A percentile compares a stretch with the other conserved stretches of the same genome.
Conservation (phyloP, 495 filamentous ascomycete genomes). For the Aspergillus coremiiformis region DNA sequence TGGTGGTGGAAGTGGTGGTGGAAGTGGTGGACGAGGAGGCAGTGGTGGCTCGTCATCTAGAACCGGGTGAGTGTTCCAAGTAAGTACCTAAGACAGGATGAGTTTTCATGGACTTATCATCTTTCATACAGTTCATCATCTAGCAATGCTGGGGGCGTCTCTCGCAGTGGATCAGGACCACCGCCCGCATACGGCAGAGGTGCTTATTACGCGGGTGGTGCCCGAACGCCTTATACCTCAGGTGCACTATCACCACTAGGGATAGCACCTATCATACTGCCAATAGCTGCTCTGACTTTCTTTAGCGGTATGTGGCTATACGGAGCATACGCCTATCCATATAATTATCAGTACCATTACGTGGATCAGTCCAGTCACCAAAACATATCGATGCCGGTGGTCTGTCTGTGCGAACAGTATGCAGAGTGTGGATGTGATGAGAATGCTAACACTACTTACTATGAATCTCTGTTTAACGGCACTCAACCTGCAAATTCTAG, state of each 20-base stretch:
- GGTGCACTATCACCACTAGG: slow-evolving; percentile 51
- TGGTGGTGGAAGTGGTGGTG: slow-evolving; percentile 19
- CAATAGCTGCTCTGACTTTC: slow-evolving; percentile 48
- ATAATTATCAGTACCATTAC: slow-evolving; percentile 58
- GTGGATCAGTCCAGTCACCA: slow-evolving; percentile 27
- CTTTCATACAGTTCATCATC: slow-evolving; percentile 12
- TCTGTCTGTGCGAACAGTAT: slow-evolving; percentile 67
- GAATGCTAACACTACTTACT: slow-evolving; percentile 52
- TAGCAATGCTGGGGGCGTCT: slow-evolving; percentile 54
- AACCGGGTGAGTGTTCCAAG: slow-evolving; percentile 7
- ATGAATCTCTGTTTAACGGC: slow-evolving; percentile 54
- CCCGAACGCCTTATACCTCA: slow-evolving; percentile 56
- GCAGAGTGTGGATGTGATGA: slow-evolving; percentile 76
- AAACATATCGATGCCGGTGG: slow-evolving; percentile 67
- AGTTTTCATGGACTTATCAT: not conserved
- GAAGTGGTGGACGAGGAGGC: slow-evolving; percentile 19
- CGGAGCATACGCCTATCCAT: slow-evolving; percentile 53
- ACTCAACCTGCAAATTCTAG: slow-evolving; percentile 60
- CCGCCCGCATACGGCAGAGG: slow-evolving; percentile 57
- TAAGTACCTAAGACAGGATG: not conserved
- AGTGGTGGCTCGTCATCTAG: slow-evolving; percentile 19
- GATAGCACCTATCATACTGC: slow-evolving; percentile 52
- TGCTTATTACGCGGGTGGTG: slow-evolving; percentile 72
- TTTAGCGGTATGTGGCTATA: slow-evolving; percentile 56
- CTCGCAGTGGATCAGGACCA: slow-evolving; percentile 58